These are phyloP conservation scores for Lenzites betulinus DNA, from an alignment of 768 basidiomycete species.

Conservation along the genomic window DNA sequence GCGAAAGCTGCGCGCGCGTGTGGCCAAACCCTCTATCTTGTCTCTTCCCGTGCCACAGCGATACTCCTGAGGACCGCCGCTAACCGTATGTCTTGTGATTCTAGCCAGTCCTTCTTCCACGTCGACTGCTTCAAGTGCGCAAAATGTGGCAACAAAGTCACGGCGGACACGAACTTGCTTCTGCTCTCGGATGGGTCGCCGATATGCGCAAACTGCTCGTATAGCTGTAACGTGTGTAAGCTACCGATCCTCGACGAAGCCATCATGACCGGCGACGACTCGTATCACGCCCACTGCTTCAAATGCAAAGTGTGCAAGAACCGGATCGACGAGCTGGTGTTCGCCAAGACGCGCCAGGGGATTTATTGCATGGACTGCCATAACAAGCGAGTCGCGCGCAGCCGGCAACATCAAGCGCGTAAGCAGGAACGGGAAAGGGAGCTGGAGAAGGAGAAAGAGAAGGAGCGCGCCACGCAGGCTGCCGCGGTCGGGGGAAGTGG, in stretches of 20 bases:
- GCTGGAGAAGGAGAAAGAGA: conserved; percentile 36
- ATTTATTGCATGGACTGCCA: conserved; percentile 99
- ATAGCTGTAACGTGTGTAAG: conserved; percentile 93
- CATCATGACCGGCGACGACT: conserved; percentile 99
- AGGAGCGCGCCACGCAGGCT: conserved; percentile 44
- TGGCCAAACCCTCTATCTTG: background rate
- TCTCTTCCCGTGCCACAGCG: background rate
- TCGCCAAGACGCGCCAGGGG: conserved; percentile 96
- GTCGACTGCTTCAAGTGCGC: conserved; percentile 96
- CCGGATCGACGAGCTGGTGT: conserved; percentile 96
- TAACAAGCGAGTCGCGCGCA: conserved; percentile 94
- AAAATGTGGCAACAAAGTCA: conserved; percentile 91
- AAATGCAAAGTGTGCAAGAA: conserved; percentile 95
- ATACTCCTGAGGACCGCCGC: background rate
- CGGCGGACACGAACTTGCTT: conserved; percentile 95
- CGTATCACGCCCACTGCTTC: conserved; percentile 98
- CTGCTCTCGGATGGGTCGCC: conserved; percentile 97
- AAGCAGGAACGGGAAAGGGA: conserved; percentile 56
- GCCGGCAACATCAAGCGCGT: conserved; percentile 86
- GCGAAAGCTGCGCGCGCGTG: background rate
- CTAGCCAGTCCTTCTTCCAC: conserved; percentile 91
- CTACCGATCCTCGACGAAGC: conserved; percentile 97
- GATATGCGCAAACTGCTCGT: conserved; percentile 91
- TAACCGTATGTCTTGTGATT: conserved; percentile 15
- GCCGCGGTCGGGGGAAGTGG: conserved; percentile 23